Conservation (phyloP, 169 alveolate genomes). For the Ichthyophthirius multifiliis region DNA sequence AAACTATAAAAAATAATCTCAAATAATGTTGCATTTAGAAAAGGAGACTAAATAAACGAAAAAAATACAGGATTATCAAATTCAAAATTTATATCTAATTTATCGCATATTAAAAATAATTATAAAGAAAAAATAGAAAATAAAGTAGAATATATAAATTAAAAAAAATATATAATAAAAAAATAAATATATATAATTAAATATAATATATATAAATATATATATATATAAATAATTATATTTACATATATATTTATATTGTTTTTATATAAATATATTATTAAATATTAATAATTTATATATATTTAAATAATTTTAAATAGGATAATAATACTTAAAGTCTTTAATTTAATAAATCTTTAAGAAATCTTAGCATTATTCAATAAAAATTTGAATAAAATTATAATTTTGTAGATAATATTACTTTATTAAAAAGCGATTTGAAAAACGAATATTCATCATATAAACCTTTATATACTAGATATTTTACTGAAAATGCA, state of each 20-base stretch:
- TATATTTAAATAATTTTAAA: not conserved
- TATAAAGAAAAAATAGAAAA: not conserved
- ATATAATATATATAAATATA: too few relatives aligned
- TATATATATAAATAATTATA: not conserved
- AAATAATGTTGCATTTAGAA: not conserved
- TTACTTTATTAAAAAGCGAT: not conserved
- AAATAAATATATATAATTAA: not conserved
- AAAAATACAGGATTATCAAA: not conserved
- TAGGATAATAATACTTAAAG: not conserved
- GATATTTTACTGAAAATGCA: constrained; percentile 4
- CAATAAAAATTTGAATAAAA: not conserved
- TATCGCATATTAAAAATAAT: not conserved
- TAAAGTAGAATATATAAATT: not conserved
- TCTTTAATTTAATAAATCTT: not conserved
- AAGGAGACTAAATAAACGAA: not conserved
- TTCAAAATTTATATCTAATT: not conserved
- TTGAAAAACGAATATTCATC: not conserved
- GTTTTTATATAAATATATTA: not conserved
- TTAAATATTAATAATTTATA: not conserved
- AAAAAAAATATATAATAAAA: not conserved
- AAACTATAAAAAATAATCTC: too few relatives aligned
- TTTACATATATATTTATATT: not conserved
- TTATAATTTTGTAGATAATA: not conserved
- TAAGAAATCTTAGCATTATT: not conserved
- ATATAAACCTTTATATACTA: not conserved